phyloP scores from a whole-genome alignment of 331 rosid genomes.

The Rhamnella rubrinervis region DNA sequence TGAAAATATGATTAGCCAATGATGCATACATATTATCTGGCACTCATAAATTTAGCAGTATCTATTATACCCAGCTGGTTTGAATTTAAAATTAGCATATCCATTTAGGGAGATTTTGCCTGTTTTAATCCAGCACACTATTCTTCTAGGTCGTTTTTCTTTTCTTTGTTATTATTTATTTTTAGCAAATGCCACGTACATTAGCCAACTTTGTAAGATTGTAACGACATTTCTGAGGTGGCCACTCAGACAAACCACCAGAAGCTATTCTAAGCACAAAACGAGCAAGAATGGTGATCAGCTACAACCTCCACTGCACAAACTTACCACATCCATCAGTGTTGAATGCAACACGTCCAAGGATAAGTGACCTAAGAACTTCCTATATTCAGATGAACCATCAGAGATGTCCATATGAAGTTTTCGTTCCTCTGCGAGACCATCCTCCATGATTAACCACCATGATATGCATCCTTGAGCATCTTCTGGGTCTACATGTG shows the following conservation, averaged over 20 bases:
- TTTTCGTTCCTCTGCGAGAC: slow-evolving; percentile 63
- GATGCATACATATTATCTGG: not conserved
- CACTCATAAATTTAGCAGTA: too few species aligned
- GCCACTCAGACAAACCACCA: not conserved
- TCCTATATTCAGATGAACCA: slow-evolving; percentile 65
- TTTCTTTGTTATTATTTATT: too few species aligned
- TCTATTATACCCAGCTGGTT: too few species aligned
- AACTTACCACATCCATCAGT: slow-evolving; percentile 72
- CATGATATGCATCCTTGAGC: slow-evolving; percentile 77
- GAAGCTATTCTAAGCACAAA: not conserved
- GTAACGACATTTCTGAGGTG: too few species aligned
- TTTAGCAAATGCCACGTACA: too few species aligned
- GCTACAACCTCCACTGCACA: slow-evolving; percentile 61
- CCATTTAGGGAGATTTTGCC: too few species aligned
- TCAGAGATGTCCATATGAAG: slow-evolving; percentile 46
- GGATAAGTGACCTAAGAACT: slow-evolving; percentile 73
- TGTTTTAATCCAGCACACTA: too few species aligned
- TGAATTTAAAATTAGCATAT: too few species aligned
- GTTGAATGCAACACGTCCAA: slow-evolving; percentile 78
- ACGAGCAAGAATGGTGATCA: slow-evolving; percentile 17
- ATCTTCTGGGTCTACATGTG: slow-evolving; percentile 83
- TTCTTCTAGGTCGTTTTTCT: too few species aligned
- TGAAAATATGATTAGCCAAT: not conserved
- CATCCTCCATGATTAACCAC: slow-evolving; percentile 84
- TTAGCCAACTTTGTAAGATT: too few species aligned